Evolutionary conservation across 2,329 filamentous ascomycete species (phyloP), one percentile per base, ranked within the genome.

Genomic region (Aspergillus tamarii): DNA sequence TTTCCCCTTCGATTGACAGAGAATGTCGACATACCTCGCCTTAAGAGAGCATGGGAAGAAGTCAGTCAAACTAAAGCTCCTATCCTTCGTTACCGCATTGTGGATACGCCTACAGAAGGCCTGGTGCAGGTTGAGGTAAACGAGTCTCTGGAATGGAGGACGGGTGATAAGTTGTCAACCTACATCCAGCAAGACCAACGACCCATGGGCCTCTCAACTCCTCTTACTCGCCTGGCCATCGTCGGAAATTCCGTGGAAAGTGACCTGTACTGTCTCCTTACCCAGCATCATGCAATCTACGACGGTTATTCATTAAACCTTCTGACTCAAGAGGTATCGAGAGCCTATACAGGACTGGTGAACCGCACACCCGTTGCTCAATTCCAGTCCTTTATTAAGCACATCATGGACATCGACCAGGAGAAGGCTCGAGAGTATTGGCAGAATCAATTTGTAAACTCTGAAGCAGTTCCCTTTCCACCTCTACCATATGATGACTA

Each of bases 271-370:
- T 48, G 45, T 26, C 45, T 48, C 16, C 26, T 48, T 48, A 48
- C 45, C 21, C 45, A 48, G 45, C 45, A 48, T 64, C 80, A 82
- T 59, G 76, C 78, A 6, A 66, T 82, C 1, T 82, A 81, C 61
- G 80, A 82, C 68, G 79, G 76, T 3, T 72, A 66, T 67, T 64
- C 62, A 19, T 55, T 70, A 45, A 60, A 65, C 23, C 32, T 66
- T n/a, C 34, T 69, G 10, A 23, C 11, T 23, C 21, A 48, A 10
- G 45, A 48, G 45, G 45, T 48, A 23, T 48, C 45, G 21, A 48
- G 21, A 26, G 45, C 8, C 21, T 48, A 48, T 8, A 1, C 45
- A 14, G 45, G 45, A 7, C 21, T 48, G 45, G 4, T 26, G 6
- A 12, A 26, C 45, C n/a, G 6, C 45, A 48, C 21, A 14, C n/a